These are phyloP conservation scores for Ilex paraguariensis DNA, from an alignment of 305 asterid genomes.

Conservation along the genomic window DNA sequence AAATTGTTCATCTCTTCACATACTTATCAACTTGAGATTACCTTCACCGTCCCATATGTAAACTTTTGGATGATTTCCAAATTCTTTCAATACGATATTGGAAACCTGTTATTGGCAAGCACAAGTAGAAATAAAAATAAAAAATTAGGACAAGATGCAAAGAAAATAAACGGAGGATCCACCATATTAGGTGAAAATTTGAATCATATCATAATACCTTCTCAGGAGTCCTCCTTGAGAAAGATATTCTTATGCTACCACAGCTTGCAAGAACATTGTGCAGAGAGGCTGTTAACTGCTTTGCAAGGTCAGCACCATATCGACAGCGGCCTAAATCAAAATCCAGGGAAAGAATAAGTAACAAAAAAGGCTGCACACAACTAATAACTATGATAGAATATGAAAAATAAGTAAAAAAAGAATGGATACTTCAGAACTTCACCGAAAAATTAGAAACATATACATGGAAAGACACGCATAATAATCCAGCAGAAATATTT, in stretches of 20 bases:
- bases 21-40: constrained; percentile 21
- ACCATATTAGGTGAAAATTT: background rate
- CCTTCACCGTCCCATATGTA: constrained; percentile 97
- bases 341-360: constrained; percentile 1
- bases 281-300: constrained; percentile 65
- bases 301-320: constrained; percentile 83
- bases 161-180: background rate
- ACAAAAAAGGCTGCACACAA: no score
- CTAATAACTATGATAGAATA: no score
- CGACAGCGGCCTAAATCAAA: constrained; percentile 69
- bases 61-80: constrained; percentile 72
- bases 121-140: constrained; percentile 6
- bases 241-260: constrained; percentile 89
- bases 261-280: constrained; percentile 77
- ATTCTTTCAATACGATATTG: constrained; percentile 61
- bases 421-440: no score
- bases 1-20: background rate
- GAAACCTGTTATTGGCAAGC: constrained; percentile 43
- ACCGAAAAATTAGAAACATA: no score
- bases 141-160: background rate
- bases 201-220: constrained; percentile 45
- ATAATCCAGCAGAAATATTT: no score
- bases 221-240: constrained; percentile 94
- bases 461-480: no score
- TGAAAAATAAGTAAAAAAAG: no score